Evolutionary conservation across 2,329 filamentous ascomycete species (phyloP), one percentile per base, ranked within the genome.

Genomic region (Claviceps sp.): DNA sequence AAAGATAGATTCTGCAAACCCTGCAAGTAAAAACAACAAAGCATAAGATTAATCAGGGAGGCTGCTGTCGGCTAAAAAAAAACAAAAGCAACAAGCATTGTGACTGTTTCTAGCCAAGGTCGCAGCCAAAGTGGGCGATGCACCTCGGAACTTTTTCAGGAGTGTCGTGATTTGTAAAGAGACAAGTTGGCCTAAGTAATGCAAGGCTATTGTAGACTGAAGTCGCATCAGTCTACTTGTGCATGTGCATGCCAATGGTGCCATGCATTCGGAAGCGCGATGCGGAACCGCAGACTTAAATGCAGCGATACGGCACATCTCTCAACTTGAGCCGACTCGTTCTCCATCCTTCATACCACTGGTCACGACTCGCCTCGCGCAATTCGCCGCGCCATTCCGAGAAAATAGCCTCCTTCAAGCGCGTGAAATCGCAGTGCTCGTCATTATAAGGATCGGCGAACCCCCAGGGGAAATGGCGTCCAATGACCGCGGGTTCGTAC

Each of bases 311-410:
- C 17, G 65, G 60, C n/a, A 68, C 61, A 53, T 76, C 70, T 52
- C 73, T 71, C 56, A 74, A 70, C 68, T 82, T 82, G 57, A 84
- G 75, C 52, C 79, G 73, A 68, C 73, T 83, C 8, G 80, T 96
- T 68, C 93, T 82, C 93, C 91, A 97, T 60, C 86, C 83, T 68
- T 97, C 91, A 61, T 97, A 97, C 88, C 89, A 96, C 60, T 89
- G 79, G 63, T 95, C 89, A 52, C 88, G 80, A 66, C 88, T 95
- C 50, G 88, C 86, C 66, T 95, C 88, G 54, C 91, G 85, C 54
- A 98, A 75, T 64, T 98, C 93, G 44, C 79, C 79, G 49, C 91
- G 85, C 93, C 93, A 98, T 63, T 97, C 91, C 57, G 75, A 82
- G 67, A 98, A 98, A 36, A 98, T 86, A 7, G 85, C 83, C 54